These are phyloP conservation scores for Heliamphora pulchella DNA, from an alignment of 179 eudicot genomes.

Conservation along the genomic window DNA sequence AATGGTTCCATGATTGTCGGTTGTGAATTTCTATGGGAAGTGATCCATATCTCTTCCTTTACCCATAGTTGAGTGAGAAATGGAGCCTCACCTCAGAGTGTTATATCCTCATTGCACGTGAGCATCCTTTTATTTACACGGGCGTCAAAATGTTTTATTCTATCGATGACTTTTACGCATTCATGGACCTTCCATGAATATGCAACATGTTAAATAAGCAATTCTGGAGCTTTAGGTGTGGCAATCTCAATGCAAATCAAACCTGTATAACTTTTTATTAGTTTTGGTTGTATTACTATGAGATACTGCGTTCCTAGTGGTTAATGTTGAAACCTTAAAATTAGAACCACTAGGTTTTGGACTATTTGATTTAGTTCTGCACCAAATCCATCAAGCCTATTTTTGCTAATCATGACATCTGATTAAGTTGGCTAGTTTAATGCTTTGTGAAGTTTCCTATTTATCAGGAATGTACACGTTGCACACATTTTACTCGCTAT, in stretches of 20 bases:
- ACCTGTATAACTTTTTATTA: background rate
- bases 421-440: background rate
- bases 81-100: background rate
- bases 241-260: background rate
- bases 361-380: background rate
- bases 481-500: background rate
- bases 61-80: background rate
- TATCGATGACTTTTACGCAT: background rate
- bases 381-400: background rate
- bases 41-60: background rate
- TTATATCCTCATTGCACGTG: background rate
- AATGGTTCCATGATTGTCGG: background rate
- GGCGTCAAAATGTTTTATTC: background rate
- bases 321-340: background rate
- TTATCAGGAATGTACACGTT: background rate
- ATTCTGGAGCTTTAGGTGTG: background rate
- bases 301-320: background rate
- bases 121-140: background rate
- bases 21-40: background rate
- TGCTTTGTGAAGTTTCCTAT: background rate
- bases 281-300: background rate
- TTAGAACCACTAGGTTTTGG: background rate
- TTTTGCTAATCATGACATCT: background rate
- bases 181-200: background rate
- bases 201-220: background rate